Base-by-base conservation (phyloP, 75 land plant species). In the Pinus tabuliformis region DNA sequence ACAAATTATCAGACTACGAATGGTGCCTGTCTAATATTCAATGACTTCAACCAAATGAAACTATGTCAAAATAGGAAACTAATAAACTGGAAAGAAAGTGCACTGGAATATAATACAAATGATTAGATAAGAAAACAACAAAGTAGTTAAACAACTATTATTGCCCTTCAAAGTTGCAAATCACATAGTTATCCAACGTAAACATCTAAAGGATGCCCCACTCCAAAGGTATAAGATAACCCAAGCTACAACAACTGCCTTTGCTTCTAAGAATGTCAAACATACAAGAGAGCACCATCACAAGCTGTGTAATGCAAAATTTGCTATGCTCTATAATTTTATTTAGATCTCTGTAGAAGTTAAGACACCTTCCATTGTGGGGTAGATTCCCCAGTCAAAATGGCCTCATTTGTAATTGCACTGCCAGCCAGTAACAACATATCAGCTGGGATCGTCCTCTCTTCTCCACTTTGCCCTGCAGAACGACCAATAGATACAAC, bases 301-400 rank as follows among this genome's bases (percentile, higher is more conserved):
- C 39, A 28, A 17, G 30, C 12, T 62, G 33, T 68, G n/a, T 42
- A 20, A 39, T 68, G 12, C 52, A 68, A 36, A 59, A 57, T 16
- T 78, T 30, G 16, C 17, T 12, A 20, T 63, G 36, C 16, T 73
- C 76, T 39, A 52, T 12, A 45, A 24, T 57, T 81, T 15, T 56
- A 58, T 73, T 68, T 4, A 3, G 45, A 42, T 39, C 20, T 30
- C 17, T 16, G 66, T 66, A 66, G 22, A 68, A 20, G 22, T 9
- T 49, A 56, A 57, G 74, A 57, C 24, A 93, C 99, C 97, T 97
- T 97, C 99, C 99, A 97, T 71, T 97, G 99, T 56, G 99, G 98
- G 37, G 99, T 96, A 64, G 99, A 97, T 86, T 97, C 99, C 81
- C 99, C 99, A 58, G 99, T 97, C 64, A 97, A 84, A 72, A 97